These are phyloP conservation scores for Pestalotiopsis sp. DNA, from an alignment of 2,329 filamentous ascomycete genomes.

Conservation along the genomic window DNA sequence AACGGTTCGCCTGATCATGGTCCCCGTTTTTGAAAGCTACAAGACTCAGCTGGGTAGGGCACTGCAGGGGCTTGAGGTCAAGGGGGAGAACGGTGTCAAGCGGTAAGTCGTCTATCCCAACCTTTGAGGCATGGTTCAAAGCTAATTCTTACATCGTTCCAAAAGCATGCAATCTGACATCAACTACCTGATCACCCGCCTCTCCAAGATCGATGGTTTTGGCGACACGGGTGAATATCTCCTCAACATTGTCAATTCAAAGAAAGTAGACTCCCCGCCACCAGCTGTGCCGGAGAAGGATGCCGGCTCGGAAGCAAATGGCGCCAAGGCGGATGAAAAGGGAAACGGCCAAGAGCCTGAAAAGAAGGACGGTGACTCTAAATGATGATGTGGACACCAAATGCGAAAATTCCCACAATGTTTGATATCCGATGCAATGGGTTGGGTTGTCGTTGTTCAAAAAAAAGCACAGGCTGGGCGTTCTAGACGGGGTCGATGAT, in stretches of 20 bases:
- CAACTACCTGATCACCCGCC: slow-evolving; percentile 69
- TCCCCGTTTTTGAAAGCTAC: slow-evolving; percentile 81
- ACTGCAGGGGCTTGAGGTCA: slow-evolving; percentile 66
- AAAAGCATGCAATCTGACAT: slow-evolving; percentile 76
- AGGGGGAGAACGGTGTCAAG: slow-evolving; percentile 68
- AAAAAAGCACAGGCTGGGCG: not conserved
- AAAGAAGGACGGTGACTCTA: slow-evolving; percentile 9
- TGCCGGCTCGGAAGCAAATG: slow-evolving; percentile 10
- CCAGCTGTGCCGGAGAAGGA: slow-evolving; percentile 16
- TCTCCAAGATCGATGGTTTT: slow-evolving; percentile 80
- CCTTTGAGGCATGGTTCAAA: not conserved
- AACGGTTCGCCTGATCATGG: slow-evolving; percentile 82
- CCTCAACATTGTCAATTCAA: slow-evolving; percentile 64
- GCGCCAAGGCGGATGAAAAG: not conserved
- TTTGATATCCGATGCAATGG: too few relatives aligned
- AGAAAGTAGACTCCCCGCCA: slow-evolving; percentile 38
- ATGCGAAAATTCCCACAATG: too few relatives aligned
- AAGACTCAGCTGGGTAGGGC: slow-evolving; percentile 76
- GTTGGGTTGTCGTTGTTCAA: too few relatives aligned
- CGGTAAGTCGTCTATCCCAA: slow-evolving; percentile 55
- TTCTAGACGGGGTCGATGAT: not conserved
- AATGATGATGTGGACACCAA: not conserved
- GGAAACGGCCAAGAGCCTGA: slow-evolving; percentile 6
- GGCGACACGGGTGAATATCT: slow-evolving; percentile 73
- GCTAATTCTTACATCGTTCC: slow-evolving; percentile 13